Base-by-base conservation (phyloP, 805 yeast genomes). In the Ogataea methylovora region DNA sequence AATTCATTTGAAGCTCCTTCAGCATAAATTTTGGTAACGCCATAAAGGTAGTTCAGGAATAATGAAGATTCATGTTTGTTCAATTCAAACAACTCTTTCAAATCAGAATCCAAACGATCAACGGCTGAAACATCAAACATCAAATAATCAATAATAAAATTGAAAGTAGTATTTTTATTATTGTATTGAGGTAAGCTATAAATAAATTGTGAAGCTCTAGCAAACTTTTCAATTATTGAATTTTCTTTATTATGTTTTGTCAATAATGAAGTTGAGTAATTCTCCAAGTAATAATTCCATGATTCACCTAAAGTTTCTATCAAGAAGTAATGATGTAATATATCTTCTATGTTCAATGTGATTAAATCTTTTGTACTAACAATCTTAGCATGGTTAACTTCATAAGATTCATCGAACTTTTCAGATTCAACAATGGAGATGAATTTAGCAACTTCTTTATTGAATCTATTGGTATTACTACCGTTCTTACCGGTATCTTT, bases 391-490 rank as follows among this genome's bases (percentile, higher is more conserved):
- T 55, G 46, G 34, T 56, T 52, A 10, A 56, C 46, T 29, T 68
- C 75, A 16, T 56, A 23, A 12, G 56, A 52, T 4, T 64, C 70
- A 6, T 52, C 46, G 6, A 60, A 50, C 15, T 54, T 50, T 13
- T 70, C 73, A 6, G 45, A 45, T 35, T 69, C 73, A 17, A 69
- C 65, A 7, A 58, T 41, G 7, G 66, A 54, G 15, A 79, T 54
- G 43, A 84, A 76, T 39, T 63, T 74, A 9, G 81, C 73, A 9
- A 77, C 61, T 33, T 80, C 79, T 14, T 60, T 43, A 29, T 49
- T 53, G 13, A 67, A 36, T 40, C 55, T 67, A 5, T 45, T n/a
- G n/a, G 42, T 5, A 17, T 20, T 15, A 17, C 15, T 10, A 4
- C 23, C 11, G 5, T 51, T 50, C 1, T 51, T 48, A 7, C 52